Evolutionary conservation across 1,284 basidiomycete genomes (phyloP).

Genomic region (Trametes pubescens): DNA sequence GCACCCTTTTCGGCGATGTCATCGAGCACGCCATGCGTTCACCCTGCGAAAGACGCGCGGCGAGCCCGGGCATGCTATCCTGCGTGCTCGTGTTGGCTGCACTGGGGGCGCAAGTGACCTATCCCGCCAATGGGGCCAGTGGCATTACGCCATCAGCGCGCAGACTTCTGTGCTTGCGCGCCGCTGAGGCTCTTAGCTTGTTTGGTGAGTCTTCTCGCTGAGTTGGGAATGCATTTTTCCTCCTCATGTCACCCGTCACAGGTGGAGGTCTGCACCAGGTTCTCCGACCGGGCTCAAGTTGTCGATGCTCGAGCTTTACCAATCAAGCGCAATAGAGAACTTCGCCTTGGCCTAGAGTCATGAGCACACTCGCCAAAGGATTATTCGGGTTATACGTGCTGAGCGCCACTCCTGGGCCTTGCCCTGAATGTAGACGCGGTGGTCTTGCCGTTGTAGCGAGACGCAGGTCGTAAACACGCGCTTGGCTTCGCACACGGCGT

Average conservation of each 20-base stretch:
- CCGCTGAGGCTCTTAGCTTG: background rate
- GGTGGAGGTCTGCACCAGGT: too few species aligned
- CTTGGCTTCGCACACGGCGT: constrained; percentile 4
- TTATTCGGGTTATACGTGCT: background rate
- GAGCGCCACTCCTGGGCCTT: background rate
- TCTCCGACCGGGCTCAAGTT: too few species aligned
- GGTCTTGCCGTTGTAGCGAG: background rate
- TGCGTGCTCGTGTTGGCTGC: background rate
- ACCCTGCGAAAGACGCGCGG: constrained; percentile 12
- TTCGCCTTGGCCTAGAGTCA: too few species aligned
- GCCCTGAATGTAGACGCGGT: background rate
- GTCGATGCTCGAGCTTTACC: too few species aligned
- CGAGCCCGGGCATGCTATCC: constrained; percentile 12
- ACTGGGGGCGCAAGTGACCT: background rate
- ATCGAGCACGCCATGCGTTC: constrained; percentile 15
- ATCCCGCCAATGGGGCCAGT: constrained; percentile 14
- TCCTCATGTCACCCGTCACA: too few species aligned
- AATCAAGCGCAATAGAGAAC: too few species aligned
- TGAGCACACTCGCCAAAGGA: too few species aligned
- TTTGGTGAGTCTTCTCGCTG: background rate
- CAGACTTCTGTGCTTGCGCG: background rate
- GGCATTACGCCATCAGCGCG: background rate
- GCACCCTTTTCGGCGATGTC: constrained; percentile 1
- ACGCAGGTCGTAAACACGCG: background rate
- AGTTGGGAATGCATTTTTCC: background rate